A percentile compares a stretch with the other conserved stretches of the same genome.
These are phyloP conservation scores for Tolypocladium ovalisporum DNA, from an alignment of 2,329 filamentous ascomycete genomes.

Conservation along the genomic window DNA sequence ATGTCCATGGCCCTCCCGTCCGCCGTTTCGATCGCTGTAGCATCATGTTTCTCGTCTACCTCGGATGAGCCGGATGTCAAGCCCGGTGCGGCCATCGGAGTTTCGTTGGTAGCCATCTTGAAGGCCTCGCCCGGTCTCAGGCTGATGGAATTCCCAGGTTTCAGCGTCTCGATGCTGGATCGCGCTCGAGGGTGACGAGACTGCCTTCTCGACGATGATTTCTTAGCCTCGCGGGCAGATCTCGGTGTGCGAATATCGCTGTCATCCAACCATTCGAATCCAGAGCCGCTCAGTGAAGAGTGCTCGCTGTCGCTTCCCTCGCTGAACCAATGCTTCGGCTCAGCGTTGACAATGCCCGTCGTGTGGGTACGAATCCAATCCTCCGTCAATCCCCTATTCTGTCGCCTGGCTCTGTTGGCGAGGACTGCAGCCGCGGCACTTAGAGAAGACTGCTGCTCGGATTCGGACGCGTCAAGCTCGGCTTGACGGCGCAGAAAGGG, in stretches of 20 bases:
- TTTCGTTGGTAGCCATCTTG: slow-evolving; percentile 20
- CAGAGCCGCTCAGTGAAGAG: slow-evolving; percentile 62
- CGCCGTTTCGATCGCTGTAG: slow-evolving; percentile 2
- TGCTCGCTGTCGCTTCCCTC: slow-evolving; percentile 61
- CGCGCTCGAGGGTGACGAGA: slow-evolving; percentile 32
- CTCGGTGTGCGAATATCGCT: slow-evolving; percentile 37
- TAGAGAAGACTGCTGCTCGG: slow-evolving; percentile 19
- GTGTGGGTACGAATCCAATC: slow-evolving; percentile 82
- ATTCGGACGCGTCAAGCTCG: slow-evolving; percentile 21
- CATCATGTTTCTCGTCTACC: slow-evolving; percentile 13
- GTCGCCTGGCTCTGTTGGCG: slow-evolving; percentile 50
- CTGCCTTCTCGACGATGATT: slow-evolving; percentile 9
- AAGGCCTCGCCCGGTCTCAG: slow-evolving; percentile 16
- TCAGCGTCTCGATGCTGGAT: slow-evolving; percentile 47
- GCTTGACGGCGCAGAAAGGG: slow-evolving; percentile 50
- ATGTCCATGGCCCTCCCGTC: slow-evolving; percentile 1
- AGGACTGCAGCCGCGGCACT: slow-evolving; percentile 52
- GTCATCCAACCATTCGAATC: slow-evolving; percentile 41
- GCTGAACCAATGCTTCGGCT: slow-evolving; percentile 74
- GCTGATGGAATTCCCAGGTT: slow-evolving; percentile 18
- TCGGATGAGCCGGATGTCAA: slow-evolving; percentile 8
- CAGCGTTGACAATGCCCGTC: slow-evolving; percentile 56
- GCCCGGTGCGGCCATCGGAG: slow-evolving; percentile 1
- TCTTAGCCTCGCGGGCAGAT: slow-evolving; percentile 17
- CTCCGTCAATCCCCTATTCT: slow-evolving; percentile 57